Conservation (phyloP, 768 basidiomycete species). For the Mycena albidolilacea region DNA sequence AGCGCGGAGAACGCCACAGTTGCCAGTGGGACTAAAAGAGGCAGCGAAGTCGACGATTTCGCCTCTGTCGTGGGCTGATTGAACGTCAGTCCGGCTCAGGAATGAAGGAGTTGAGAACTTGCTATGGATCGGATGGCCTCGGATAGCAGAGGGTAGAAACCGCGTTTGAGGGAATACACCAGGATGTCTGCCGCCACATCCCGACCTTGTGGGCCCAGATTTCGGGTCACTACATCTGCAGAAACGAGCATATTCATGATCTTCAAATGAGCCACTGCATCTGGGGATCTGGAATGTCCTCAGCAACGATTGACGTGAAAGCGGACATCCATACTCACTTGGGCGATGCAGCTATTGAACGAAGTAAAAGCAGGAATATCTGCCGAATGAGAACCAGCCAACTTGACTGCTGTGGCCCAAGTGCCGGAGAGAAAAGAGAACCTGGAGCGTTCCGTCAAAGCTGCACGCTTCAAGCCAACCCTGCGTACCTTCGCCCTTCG, state of each 20-base stretch:
- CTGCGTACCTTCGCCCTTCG: slow-evolving; percentile 49
- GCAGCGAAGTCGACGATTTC: slow-evolving; percentile 68
- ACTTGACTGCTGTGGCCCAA: slow-evolving; percentile 56
- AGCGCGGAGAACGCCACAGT: slow-evolving; percentile 57
- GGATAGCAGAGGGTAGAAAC: slow-evolving; percentile 61
- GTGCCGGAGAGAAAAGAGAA: slow-evolving; percentile 56
- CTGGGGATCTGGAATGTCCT: slow-evolving; percentile 58
- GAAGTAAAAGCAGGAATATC: slow-evolving; percentile 63
- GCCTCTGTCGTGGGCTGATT: slow-evolving; percentile 66
- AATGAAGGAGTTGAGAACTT: slow-evolving; percentile 45
- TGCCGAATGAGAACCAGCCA: slow-evolving; percentile 77
- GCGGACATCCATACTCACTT: slow-evolving; percentile 57
- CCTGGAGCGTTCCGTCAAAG: slow-evolving; percentile 47
- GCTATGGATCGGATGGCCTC: slow-evolving; percentile 65
- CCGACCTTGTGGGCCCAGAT: slow-evolving; percentile 50
- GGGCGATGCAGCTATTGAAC: slow-evolving; percentile 63
- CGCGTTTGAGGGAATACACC: slow-evolving; percentile 62
- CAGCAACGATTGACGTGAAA: slow-evolving; percentile 6
- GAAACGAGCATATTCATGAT: slow-evolving; percentile 67
- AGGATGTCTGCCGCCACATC: slow-evolving; percentile 53
- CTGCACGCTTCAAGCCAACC: neutral
- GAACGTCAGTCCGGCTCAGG: slow-evolving; percentile 13
- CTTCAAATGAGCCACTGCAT: slow-evolving; percentile 63
- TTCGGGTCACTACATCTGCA: slow-evolving; percentile 38
- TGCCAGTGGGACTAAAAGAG: slow-evolving; percentile 62